Base-by-base conservation (phyloP, 2,329 filamentous ascomycete genomes). In the Aspergillus sp. region DNA sequence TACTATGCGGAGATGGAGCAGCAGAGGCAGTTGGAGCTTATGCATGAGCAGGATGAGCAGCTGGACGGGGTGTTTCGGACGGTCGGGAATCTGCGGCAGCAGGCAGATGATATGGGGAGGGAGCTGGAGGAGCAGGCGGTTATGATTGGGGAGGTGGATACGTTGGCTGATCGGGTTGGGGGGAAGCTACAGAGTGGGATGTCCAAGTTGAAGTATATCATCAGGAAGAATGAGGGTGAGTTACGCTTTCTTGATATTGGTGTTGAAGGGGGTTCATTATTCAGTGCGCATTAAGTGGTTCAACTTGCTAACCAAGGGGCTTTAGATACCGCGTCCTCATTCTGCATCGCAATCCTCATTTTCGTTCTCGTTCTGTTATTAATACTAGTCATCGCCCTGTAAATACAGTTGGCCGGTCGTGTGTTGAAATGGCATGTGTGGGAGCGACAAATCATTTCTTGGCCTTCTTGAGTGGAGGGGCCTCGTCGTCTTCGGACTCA, bases 101-200 rank as follows among this genome's bases (percentile, higher is more conserved):
- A 98, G 83, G 96, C 95, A 1, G 89, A 96, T 77, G 91, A 93
- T 69, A 99, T 99, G 94, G 94, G 95, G 1, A 84, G 94, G 60
- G 95, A 99, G 81, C 83, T 99, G 50, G 96, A 97, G 79, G 95
- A 99, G 80, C 95, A 99, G 83, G 85, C 85, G 23, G 91, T 93
- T 76, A 90, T 98, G 85, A 83, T 99, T 60, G 89, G 95, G 65
- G 89, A 91, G 56, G 90, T 96, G 46, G 94, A 98, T 77, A 85
- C 84, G 31, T 83, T 96, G 60, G 92, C 92, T 4, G 93, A 98
- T 76, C 85, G 94, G 38, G 93, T 99, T 1, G 91, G 92, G 15
- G 91, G 92, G 1, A 89, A 95, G 74, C 79, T 99, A 71, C 88
- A 92, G 80, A 92, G 85, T 59, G 95, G 95, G 22, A 87, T 98